Base-by-base conservation (phyloP, 2,329 filamentous ascomycete genomes). In the Dothideomycetes sp. region DNA sequence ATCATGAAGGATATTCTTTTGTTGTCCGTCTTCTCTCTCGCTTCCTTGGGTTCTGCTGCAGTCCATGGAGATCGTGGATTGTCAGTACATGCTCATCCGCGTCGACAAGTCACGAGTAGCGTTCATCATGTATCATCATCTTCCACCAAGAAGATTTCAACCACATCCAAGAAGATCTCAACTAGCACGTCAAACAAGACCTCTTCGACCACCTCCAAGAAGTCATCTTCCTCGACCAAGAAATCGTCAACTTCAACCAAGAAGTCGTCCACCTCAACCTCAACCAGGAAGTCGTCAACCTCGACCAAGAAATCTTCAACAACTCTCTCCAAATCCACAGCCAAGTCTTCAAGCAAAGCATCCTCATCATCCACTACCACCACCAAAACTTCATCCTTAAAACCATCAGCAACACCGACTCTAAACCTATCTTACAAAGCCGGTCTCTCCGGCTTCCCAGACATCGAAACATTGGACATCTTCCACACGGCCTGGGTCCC, bases 381-480 rank as follows among this genome's bases (percentile, higher is more conserved):
- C 11, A 39, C 32, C 16, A 33, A 25, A 18, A 22, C 34, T 16
- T 23, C 33, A n/a, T 38, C 45, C 16, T 27, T 41, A 48, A 23
- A 20, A 17, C 20, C 24, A 34, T 19, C 41, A 45, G 49, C 31
- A 28, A 49, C 38, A 32, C 38, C 24, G 38, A 37, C n/a, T 16
- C 37, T 29, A 33, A 45, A 45, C 15, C 33, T 42, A 5, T 32
- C 25, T n/a, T 42, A 27, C 42, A 54, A 53, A 33, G 53, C 52
- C 18, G 53, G 53, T 20, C 49, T 55, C 16, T 54, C 52, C 8
- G 53, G 53, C 28, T 55, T 49, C 42, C 37, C 45, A 11, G 49
- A 49, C 28, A 49, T 52, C 33, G 41, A 50, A 18, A 42, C 40
- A 4, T 27, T 30, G 5, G 31, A 35, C 8, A 8, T 36, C 5